Percentiles rank a stretch among this genome's conserved stretches.
Conservation (phyloP, 176 grass and related monocot species). For the Rhynchospora tenuis region DNA sequence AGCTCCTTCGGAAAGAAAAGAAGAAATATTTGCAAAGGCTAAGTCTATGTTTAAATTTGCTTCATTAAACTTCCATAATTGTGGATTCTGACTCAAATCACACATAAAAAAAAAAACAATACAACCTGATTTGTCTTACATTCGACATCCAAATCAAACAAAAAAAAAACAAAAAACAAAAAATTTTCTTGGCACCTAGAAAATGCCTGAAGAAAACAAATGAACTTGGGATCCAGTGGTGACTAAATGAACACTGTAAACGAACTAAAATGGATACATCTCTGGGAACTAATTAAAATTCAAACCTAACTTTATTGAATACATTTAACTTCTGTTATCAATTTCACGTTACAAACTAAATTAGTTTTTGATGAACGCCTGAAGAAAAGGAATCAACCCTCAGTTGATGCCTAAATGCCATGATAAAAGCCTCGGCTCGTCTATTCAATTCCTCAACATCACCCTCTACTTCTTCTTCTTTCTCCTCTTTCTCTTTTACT, state of each 20-base stretch:
- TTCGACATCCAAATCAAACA: neutral
- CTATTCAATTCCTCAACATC: conserved; percentile 67
- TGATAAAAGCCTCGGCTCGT: conserved; percentile 83
- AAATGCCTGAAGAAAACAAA: neutral
- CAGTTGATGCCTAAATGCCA: conserved; percentile 71
- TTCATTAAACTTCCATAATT: neutral
- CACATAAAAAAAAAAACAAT: neutral
- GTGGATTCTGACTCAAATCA: neutral
- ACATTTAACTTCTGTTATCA: neutral
- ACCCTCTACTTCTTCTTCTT: neutral
- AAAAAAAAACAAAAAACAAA: neutral
- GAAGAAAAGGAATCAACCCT: conserved; percentile 65
- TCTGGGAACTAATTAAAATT: neutral
- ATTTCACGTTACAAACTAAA: neutral
- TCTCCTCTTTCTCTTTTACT: neutral
- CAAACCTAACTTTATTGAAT: neutral
- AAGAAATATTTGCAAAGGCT: neutral
- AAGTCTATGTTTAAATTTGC: neutral
- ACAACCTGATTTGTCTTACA: neutral
- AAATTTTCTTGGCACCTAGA: neutral
- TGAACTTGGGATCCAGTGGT: no score
- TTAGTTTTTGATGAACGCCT: neutral
- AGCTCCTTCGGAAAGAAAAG: neutral
- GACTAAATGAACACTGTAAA: neutral
- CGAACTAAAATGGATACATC: neutral